Conservation (phyloP, 768 basidiomycete species). For the Boletus bicolor region DNA sequence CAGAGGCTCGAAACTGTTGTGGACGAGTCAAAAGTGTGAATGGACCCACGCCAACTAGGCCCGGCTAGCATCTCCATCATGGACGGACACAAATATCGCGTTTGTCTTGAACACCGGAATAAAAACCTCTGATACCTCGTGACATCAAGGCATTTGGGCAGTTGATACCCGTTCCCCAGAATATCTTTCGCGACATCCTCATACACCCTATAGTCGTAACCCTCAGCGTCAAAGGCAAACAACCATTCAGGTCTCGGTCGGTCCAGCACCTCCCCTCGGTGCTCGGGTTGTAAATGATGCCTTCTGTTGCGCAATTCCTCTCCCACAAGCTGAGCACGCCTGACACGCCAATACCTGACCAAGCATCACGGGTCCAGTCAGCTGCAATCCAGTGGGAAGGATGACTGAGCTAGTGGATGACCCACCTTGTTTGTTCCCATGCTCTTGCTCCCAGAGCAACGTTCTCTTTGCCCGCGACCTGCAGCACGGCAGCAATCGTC, state of each 20-base stretch:
- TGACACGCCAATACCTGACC: neutral
- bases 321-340: neutral
- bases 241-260: too few relatives aligned
- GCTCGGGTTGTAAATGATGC: neutral
- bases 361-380: neutral
- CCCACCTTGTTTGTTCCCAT: conserved; percentile 1
- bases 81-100: neutral
- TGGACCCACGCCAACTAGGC: neutral
- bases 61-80: neutral
- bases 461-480: neutral
- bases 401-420: neutral
- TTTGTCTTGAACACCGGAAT: neutral
- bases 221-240: neutral
- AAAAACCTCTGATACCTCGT: neutral
- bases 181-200: neutral
- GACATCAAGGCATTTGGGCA: neutral
- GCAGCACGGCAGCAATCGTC: neutral
- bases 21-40: neutral
- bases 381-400: neutral
- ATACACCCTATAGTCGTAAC: neutral
- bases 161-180: neutral
- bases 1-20: neutral
- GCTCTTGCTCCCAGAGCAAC: neutral
- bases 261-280: neutral
- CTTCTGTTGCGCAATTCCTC: neutral